Base-by-base conservation (phyloP, 2,329 filamentous ascomycete species). In the Pseudovirgaria hyperparasitica region DNA sequence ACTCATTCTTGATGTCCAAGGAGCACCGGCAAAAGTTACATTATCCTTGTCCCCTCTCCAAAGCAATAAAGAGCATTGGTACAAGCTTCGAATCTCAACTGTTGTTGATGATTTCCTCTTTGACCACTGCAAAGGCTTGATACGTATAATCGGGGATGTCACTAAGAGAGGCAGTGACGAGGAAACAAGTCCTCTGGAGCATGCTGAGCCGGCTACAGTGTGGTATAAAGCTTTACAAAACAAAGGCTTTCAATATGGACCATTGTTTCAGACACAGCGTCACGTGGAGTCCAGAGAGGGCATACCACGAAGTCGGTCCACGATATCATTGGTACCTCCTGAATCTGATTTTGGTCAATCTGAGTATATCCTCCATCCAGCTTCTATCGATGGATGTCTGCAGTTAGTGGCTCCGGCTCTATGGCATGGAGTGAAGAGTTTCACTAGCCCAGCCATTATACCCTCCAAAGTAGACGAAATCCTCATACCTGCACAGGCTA, bases 311-410 rank as follows among this genome's bases (percentile, higher is more conserved):
- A 30, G 30, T 16, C 31, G 38, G 11, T 24, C 37, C 4, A 16
- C 17, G 6, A 29, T 42, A 19, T 35, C 29, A 9, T 24, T 41
- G 2, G 19, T 20, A n/a, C 29, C 33, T 13, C 41, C 41, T 9
- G 20, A 26, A 13, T 42, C 39, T 5, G 28, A 33, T 4, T 29
- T 27, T 11, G 15, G 10, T 2, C 39, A 44, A 20, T 43, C 37
- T 5, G 18, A 13, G 3, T 48, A 51, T 25, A 28, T 37, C 10
- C 29, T 52, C 17, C 46, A 52, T 31, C 48, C 48, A 5, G 35
- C 40, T 12, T 31, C 22, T 4, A 31, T 52, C 7, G 48, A 51
- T 29, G 40, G 27, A 10, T 46, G 42, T 22, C 36, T 52, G 4
- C 48, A 51, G 12, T 30, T 42, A 9, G 26, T 32, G 9, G 30